These are phyloP conservation scores for Centrapalus pauciflorus DNA, from an alignment of 129 eudicot species.

Conservation along the genomic window DNA sequence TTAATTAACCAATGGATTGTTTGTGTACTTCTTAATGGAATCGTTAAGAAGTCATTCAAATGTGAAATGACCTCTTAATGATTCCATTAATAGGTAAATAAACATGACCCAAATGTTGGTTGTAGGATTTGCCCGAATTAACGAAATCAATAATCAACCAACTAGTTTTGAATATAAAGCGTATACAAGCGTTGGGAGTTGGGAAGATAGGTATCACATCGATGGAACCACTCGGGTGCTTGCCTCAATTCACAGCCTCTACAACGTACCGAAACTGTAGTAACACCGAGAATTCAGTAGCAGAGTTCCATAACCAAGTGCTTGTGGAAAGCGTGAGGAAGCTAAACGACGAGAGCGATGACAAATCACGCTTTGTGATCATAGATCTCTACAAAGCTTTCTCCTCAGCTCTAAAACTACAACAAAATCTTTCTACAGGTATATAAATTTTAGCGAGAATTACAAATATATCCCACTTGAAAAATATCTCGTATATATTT, in stretches of 20 bases:
- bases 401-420: constrained; percentile 30
- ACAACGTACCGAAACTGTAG: constrained; percentile 42
- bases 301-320: constrained; percentile 45
- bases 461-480: no score
- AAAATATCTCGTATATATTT: no score
- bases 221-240: constrained; percentile 61
- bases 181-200: constrained; percentile 49
- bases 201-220: constrained; percentile 48
- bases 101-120: neutral
- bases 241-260: constrained; percentile 42
- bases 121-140: constrained; percentile 38
- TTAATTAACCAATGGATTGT: neutral
- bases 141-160: constrained; percentile 46
- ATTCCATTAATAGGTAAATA: no score
- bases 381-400: constrained; percentile 63
- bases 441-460: no score
- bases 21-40: no score
- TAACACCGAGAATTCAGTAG: constrained; percentile 26
- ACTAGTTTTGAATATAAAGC: constrained; percentile 32
- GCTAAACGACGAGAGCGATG: constrained; percentile 33
- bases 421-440: constrained; percentile 21
- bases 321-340: constrained; percentile 25
- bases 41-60: no score
- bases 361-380: constrained; percentile 22
- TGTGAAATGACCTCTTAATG: no score